Conservation (phyloP, 768 basidiomycete species). For the Nidularia pulvinata region DNA sequence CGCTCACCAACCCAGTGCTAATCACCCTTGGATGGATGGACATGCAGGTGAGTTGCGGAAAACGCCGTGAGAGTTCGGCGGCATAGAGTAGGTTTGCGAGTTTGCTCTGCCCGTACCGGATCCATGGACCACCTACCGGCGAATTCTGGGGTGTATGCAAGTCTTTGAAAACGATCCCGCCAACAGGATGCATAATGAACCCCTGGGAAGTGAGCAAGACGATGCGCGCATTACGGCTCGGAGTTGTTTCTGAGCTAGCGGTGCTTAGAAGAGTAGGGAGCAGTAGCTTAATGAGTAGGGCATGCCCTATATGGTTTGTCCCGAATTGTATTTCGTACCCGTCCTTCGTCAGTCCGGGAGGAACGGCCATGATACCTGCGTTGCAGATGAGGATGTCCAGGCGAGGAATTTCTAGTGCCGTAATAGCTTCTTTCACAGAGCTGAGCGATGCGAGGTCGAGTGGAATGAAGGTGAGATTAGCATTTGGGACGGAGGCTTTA, state of each 20-base stretch:
- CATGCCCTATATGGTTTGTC: slow-evolving; percentile 17
- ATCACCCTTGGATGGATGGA: no score
- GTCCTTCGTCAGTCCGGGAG: slow-evolving; percentile 12
- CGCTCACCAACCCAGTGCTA: no score
- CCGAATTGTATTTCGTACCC: slow-evolving; percentile 17
- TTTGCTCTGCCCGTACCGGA: slow-evolving; percentile 5
- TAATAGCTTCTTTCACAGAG: not conserved
- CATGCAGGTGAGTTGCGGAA: no score
- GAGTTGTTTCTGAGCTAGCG: not conserved
- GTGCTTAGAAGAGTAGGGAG: slow-evolving; percentile 4
- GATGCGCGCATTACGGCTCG: not conserved
- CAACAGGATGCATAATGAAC: not conserved
- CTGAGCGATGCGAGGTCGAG: not conserved
- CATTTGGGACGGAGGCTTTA: not conserved
- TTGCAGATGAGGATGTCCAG: slow-evolving; percentile 4
- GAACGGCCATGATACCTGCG: slow-evolving; percentile 18
- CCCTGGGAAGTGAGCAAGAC: not conserved
- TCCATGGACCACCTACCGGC: slow-evolving; percentile 4
- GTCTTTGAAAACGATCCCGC: not conserved
- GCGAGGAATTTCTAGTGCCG: not conserved
- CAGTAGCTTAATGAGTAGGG: slow-evolving; percentile 16
- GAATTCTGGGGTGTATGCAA: not conserved
- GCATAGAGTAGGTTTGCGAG: slow-evolving; percentile 2
- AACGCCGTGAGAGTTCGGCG: not conserved
- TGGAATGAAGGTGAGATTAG: not conserved